Percentiles rank a stretch among this genome's conserved stretches.
These are phyloP conservation scores for Plasmodium cynomolgi DNA, from an alignment of 169 alveolate genomes.

Conservation along the genomic window DNA sequence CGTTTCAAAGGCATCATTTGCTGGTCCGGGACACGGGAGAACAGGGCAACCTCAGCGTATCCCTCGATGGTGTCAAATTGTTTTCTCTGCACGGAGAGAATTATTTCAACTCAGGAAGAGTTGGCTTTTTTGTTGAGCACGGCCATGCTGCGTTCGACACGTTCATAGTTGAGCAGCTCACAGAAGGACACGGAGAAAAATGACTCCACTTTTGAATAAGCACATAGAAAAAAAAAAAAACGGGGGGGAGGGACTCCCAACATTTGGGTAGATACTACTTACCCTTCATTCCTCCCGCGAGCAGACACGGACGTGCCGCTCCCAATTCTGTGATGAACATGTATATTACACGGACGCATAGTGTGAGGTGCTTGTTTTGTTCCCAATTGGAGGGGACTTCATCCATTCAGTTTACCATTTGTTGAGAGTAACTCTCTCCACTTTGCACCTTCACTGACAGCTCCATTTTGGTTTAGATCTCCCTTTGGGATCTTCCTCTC, in stretches of 20 bases:
- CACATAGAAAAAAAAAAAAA: neutral
- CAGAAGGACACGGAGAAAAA: neutral
- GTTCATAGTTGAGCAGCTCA: slow-evolving; percentile 1
- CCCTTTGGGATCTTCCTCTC: neutral
- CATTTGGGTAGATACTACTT: neutral
- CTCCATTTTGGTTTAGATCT: neutral
- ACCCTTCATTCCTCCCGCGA: neutral
- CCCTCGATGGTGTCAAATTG: slow-evolving; percentile 19
- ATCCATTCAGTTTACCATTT: neutral
- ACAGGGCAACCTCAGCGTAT: slow-evolving; percentile 20
- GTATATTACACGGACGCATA: neutral
- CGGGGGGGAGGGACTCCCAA: neutral
- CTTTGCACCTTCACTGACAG: neutral
- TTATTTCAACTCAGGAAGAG: slow-evolving; percentile 37
- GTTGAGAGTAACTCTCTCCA: neutral
- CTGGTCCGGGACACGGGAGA: slow-evolving; percentile 51
- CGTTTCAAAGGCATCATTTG: slow-evolving; percentile 55
- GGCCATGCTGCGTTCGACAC: slow-evolving; percentile 68
- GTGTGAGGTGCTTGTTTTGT: neutral
- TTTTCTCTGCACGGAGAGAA: slow-evolving; percentile 14
- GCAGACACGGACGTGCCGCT: neutral
- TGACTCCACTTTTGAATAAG: neutral
- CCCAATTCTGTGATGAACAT: neutral
- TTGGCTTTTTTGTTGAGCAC: slow-evolving; percentile 31
- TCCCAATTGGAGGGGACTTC: neutral